Evolutionary conservation across 2,329 filamentous ascomycete species (phyloP).

Genomic region (Apiospora phragmitis): DNA sequence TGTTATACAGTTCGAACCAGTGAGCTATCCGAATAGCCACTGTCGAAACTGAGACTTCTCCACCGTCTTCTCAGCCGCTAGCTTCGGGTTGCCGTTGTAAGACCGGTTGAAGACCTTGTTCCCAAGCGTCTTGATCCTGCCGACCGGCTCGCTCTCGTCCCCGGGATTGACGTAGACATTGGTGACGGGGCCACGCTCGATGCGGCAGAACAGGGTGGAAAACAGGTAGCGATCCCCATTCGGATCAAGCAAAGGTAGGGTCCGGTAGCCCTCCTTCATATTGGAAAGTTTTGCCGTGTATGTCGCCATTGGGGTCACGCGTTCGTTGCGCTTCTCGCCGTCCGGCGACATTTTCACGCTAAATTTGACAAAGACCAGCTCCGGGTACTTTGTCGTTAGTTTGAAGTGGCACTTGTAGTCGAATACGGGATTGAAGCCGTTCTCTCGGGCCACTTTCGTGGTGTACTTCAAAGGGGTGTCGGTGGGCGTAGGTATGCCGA

Average conservation of each 20-base stretch:
- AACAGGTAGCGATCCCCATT: constrained; percentile 93
- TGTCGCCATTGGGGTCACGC: constrained; percentile 70
- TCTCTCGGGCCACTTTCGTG: constrained; percentile 79
- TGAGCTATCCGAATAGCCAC: constrained; percentile 30
- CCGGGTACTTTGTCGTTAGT: constrained; percentile 90
- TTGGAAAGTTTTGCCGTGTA: constrained; percentile 92
- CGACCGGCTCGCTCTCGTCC: constrained; percentile 41
- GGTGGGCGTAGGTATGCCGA: constrained; percentile 45
- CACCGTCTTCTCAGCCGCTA: constrained; percentile 23
- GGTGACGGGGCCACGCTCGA: constrained; percentile 64
- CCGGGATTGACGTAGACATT: constrained; percentile 55
- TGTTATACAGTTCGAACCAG: constrained; percentile 13
- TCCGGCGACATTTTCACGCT: constrained; percentile 86
- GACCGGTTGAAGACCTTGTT: constrained; percentile 59
- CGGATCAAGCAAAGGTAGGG: constrained; percentile 83
- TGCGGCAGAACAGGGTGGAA: constrained; percentile 89
- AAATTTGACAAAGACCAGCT: constrained; percentile 91
- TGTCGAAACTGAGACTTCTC: constrained; percentile 47
- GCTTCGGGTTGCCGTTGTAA: constrained; percentile 28
- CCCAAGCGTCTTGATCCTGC: constrained; percentile 57
- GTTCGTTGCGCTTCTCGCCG: constrained; percentile 67
- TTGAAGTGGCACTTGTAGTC: constrained; percentile 77
- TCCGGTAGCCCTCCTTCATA: constrained; percentile 89
- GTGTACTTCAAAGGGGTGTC: constrained; percentile 72
- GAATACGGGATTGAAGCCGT: constrained; percentile 92